Percentiles rank a stretch among this genome's conserved stretches.
phyloP scores from a whole-genome alignment of 2,329 filamentous ascomycete genomes.

The Verticillium tricorpus region DNA sequence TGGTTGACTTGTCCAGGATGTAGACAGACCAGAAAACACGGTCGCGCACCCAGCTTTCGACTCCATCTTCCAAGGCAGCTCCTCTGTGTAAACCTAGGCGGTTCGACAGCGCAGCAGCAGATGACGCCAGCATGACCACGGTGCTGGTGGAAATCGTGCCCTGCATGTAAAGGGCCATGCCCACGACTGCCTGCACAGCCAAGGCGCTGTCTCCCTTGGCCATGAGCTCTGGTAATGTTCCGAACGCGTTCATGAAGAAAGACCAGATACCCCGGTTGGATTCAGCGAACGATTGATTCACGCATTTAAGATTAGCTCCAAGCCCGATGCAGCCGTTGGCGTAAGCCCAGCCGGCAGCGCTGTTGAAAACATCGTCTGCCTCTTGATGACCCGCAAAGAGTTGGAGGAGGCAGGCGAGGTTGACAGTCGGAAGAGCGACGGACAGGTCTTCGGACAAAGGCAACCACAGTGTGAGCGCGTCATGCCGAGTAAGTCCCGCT shows the following conservation, averaged over 20 bases:
- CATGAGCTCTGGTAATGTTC: conserved; percentile 5
- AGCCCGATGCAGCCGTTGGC: conserved; percentile 6
- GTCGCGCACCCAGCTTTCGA: conserved; percentile 6
- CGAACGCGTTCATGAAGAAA: conserved; percentile 10
- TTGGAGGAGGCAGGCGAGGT: conserved; percentile 5
- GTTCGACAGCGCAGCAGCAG: conserved; percentile 6
- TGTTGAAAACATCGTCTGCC: conserved; percentile 6
- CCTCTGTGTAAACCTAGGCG: conserved; percentile 10
- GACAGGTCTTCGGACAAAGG: conserved; percentile 6
- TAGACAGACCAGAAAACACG: conserved; percentile 12
- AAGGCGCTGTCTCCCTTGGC: conserved; percentile 5
- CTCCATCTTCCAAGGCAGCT: neutral
- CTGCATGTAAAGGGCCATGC: conserved; percentile 10
- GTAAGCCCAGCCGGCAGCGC: conserved; percentile 10
- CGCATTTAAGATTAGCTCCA: conserved; percentile 5
- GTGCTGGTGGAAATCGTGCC: conserved; percentile 7
- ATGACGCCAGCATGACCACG: conserved; percentile 4
- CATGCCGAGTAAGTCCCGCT: conserved; percentile 5
- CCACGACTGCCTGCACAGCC: conserved; percentile 8
- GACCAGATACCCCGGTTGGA: conserved; percentile 9
- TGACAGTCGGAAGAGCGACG: conserved; percentile 7
- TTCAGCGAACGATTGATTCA: conserved; percentile 7
- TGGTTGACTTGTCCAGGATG: conserved; percentile 9
- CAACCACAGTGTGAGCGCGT: conserved; percentile 7
- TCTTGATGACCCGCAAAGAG: conserved; percentile 4